A percentile compares a stretch with the other conserved stretches of the same genome.
phyloP scores from a whole-genome alignment of 768 basidiomycete genomes.

The Suillus hirtellus region DNA sequence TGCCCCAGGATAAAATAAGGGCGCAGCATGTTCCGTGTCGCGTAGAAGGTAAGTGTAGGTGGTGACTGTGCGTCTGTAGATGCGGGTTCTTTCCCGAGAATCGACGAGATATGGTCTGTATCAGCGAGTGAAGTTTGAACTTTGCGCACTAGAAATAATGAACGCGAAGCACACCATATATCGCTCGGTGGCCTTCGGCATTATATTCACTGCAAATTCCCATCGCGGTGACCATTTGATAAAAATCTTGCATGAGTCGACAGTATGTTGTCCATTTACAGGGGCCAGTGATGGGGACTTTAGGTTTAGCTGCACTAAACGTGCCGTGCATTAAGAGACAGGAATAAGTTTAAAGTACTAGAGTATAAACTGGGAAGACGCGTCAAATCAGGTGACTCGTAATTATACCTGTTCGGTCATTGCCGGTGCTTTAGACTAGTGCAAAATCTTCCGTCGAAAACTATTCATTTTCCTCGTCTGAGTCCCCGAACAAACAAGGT shows the following conservation, averaged over 20 bases:
- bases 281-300: background rate
- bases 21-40: slow-evolving; percentile 29
- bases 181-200: slow-evolving; percentile 4
- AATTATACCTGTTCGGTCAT: background rate
- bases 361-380: too few relatives aligned
- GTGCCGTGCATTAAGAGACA: background rate
- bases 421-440: background rate
- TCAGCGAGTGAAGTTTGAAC: background rate
- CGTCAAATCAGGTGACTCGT: slow-evolving; percentile 1
- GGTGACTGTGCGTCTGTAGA: slow-evolving; percentile 2
- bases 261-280: background rate
- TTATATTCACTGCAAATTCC: slow-evolving; percentile 4
- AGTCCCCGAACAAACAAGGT: slow-evolving; percentile 32
- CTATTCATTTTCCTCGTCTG: slow-evolving; percentile 31
- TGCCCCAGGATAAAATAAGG: slow-evolving; percentile 33
- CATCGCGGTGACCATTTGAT: background rate
- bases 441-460: background rate
- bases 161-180: slow-evolving; percentile 10
- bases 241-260: background rate
- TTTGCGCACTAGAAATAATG: background rate
- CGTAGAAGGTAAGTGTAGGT: slow-evolving; percentile 27
- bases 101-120: slow-evolving; percentile 11
- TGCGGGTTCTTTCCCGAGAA: background rate
- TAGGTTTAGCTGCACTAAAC: background rate
- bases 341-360: background rate